These are phyloP conservation scores for Scedosporium aurantiacum DNA, from an alignment of 2,329 filamentous ascomycete genomes.

Conservation along the genomic window DNA sequence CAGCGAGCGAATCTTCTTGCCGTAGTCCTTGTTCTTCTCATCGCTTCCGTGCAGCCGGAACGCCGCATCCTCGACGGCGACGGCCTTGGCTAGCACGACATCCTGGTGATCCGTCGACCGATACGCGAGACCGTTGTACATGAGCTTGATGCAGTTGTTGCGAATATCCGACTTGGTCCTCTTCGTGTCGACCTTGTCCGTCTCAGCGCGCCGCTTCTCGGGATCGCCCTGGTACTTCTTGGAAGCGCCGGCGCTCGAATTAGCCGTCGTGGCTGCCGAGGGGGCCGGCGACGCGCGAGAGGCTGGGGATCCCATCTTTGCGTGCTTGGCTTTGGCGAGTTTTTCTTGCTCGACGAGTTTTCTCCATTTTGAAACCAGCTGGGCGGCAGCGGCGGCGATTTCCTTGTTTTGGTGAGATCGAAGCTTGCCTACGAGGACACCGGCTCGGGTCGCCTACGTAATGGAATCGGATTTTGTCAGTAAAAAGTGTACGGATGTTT, in stretches of 20 bases:
- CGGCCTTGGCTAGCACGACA: conserved; percentile 59
- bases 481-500: background rate
- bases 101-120: conserved; percentile 61
- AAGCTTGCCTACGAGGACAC: conserved; percentile 76
- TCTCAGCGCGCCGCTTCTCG: conserved; percentile 70
- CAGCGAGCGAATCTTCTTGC: conserved; percentile 79
- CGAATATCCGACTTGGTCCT: conserved; percentile 64
- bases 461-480: conserved; percentile 7
- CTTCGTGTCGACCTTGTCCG: conserved; percentile 68
- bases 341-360: conserved; percentile 61
- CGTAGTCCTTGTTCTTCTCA: conserved; percentile 54
- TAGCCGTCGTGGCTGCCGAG: conserved; percentile 21
- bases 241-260: conserved; percentile 21
- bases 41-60: conserved; percentile 60
- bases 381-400: conserved; percentile 63
- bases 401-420: conserved; percentile 69
- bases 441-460: conserved; percentile 68
- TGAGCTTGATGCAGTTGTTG: conserved; percentile 76
- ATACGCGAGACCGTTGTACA: conserved; percentile 81
- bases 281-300: conserved; percentile 32
- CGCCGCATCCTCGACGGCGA: conserved; percentile 76
- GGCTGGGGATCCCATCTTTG: conserved; percentile 28
- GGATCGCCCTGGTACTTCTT: conserved; percentile 49
- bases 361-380: conserved; percentile 84
- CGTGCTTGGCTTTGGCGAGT: conserved; percentile 31